Evolutionary conservation across 2,329 filamentous ascomycete genomes (phyloP), one percentile per base, ranked within the genome.

Genomic region (Triangularia verruculosa): DNA sequence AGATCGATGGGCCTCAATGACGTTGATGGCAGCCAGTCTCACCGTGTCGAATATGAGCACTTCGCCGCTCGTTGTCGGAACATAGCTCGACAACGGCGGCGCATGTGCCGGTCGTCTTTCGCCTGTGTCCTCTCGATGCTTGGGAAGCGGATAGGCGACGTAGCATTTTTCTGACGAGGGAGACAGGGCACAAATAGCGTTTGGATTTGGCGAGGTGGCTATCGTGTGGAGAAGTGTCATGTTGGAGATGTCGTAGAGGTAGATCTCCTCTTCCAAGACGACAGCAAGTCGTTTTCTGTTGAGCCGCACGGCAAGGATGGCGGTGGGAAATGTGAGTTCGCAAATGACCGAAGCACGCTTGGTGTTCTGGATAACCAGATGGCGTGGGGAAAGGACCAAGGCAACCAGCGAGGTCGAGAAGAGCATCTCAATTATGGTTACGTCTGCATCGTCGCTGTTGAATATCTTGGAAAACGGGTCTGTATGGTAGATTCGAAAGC

Each of bases 221-320:
- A 98, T 96, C 5, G 92, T 96, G 76, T 93, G 90, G 47, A 98
- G 83, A 64, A 98, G 86, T 72, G 91, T 94, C 94, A 99, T 98
- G 74, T 97, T 98, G 78, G 93, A 93, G 69, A 99, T 98, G 76
- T 99, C 95, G 80, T 99, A 99, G 57, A 99, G 85, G 78, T 98
- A 99, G 67, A 98, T 96, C 75, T 97, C 91, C 71, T 97, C 93
- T 75, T 99, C 95, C 62, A 98, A 84, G 13, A 98, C 89, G 30
- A 99, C 93, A 12, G 95, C 92, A 25, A 99, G 84, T 39, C 95
- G 89, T 77, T 97, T 98, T 70, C 95, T 86, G 77, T 99, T 99
- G 72, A 99, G 82, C 68, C 93, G 91, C 64, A 99, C 92, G 20
- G 94, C 93, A 47, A 98, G 86, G 11, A 99, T 93, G 57, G 93